phyloP scores from a whole-genome alignment of 805 yeast species.

The Groenewaldozyma salmanticensis region DNA sequence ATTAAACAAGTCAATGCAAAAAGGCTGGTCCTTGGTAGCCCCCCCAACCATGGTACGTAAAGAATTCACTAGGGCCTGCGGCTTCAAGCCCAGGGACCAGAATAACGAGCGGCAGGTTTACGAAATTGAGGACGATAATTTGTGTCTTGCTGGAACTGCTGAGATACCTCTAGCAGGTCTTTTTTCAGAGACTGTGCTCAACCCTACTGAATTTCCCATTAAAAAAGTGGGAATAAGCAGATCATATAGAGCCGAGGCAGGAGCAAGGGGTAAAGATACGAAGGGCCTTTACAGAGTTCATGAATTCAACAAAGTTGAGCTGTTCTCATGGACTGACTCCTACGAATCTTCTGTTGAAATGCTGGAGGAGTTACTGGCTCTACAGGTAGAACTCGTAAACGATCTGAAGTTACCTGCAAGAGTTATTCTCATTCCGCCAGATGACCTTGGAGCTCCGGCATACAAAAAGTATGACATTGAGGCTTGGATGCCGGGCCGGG shows the following conservation, averaged over 20 bases:
- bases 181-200: slow-evolving; percentile 39
- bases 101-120: slow-evolving; percentile 82
- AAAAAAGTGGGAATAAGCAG: slow-evolving; percentile 71
- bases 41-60: slow-evolving; percentile 84
- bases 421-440: slow-evolving; percentile 78
- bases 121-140: slow-evolving; percentile 37
- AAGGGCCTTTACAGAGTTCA: slow-evolving; percentile 90
- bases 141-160: slow-evolving; percentile 86
- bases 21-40: slow-evolving; percentile 58
- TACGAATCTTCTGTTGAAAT: slow-evolving; percentile 23
- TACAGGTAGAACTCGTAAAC: slow-evolving; percentile 55
- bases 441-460: slow-evolving; percentile 92
- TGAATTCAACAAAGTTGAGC: slow-evolving; percentile 90
- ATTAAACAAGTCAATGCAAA: slow-evolving; percentile 48
- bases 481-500: slow-evolving; percentile 98
- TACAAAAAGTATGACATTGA: slow-evolving; percentile 86
- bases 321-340: slow-evolving; percentile 59
- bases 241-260: slow-evolving; percentile 93
- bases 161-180: slow-evolving; percentile 89
- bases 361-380: slow-evolving; percentile 47
- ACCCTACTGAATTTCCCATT: slow-evolving; percentile 34
- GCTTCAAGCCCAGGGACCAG: slow-evolving; percentile 86
- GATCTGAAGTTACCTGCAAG: slow-evolving; percentile 73
- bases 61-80: slow-evolving; percentile 79
- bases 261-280: slow-evolving; percentile 89